phyloP scores from a whole-genome alignment of 352 stramenopile genomes.

The Phytophthora palmivora region DNA sequence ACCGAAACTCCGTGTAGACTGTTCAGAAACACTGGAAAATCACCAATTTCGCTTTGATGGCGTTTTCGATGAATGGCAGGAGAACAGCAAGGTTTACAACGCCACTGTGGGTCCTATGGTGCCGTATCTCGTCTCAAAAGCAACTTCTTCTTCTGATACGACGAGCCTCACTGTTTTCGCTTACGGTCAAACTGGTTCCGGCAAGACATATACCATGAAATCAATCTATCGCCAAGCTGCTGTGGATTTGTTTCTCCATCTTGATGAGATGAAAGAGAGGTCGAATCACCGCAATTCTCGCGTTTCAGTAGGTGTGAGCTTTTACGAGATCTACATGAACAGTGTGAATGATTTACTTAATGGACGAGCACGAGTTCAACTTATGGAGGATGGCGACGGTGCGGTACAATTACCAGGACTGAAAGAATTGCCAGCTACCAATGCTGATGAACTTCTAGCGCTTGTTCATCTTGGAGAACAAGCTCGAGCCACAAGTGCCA shows the following conservation, averaged over 20 bases:
- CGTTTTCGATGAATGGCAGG: conserved; percentile 92
- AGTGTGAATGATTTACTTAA: conserved; percentile 96
- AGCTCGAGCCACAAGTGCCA: conserved; percentile 94
- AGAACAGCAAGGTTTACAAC: conserved; percentile 93
- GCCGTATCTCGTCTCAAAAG: conserved; percentile 45
- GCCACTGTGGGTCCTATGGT: conserved; percentile 65
- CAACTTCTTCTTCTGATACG: conserved; percentile 24
- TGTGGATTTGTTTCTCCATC: conserved; percentile 61
- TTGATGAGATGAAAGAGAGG: conserved; percentile 28
- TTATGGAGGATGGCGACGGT: conserved; percentile 93
- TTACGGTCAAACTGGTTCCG: conserved; percentile 96
- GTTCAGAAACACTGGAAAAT: conserved; percentile 71
- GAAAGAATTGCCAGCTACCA: conserved; percentile 81
- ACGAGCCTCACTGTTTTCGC: conserved; percentile 93
- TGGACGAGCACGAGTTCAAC: conserved; percentile 83
- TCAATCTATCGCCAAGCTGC: conserved; percentile 72
- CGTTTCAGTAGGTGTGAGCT: conserved; percentile 88
- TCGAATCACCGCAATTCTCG: conserved; percentile 19
- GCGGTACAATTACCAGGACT: conserved; percentile 94
- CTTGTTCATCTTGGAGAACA: conserved; percentile 91
- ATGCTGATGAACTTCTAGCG: conserved; percentile 87
- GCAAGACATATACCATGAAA: conserved; percentile 96
- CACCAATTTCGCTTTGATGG: conserved; percentile 79
- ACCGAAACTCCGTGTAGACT: conserved; percentile 77
- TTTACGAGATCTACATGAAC: conserved; percentile 98